Percentiles rank a stretch among this genome's conserved stretches.
phyloP scores from a whole-genome alignment of 176 grass and related monocot genomes.

The Zoysia japonica region DNA sequence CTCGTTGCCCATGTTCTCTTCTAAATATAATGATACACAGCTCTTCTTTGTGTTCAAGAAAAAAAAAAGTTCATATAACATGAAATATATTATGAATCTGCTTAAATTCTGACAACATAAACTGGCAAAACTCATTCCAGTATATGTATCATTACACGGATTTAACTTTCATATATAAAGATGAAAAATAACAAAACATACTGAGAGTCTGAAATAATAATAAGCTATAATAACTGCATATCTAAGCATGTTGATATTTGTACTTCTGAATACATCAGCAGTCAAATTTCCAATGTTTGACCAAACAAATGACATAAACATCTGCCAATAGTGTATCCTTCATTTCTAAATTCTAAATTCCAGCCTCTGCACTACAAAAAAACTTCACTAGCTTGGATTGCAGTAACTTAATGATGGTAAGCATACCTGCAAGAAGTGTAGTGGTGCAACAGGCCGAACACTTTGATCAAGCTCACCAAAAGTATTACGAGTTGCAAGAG shows the following conservation, averaged over 20 bases:
- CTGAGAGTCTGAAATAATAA: background rate
- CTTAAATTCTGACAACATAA: slow-evolving; percentile 9
- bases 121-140: background rate
- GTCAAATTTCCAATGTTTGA: background rate
- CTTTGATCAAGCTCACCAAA: slow-evolving; percentile 93
- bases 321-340: background rate
- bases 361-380: background rate
- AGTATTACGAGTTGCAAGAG: slow-evolving; percentile 88
- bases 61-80: background rate
- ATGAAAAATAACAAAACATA: background rate
- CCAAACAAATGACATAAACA: background rate
- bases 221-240: background rate
- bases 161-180: slow-evolving; percentile 25
- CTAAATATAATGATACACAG: background rate
- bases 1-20: background rate
- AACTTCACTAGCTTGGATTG: slow-evolving; percentile 25
- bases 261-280: background rate
- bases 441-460: slow-evolving; percentile 77
- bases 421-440: slow-evolving; percentile 88
- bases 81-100: background rate
- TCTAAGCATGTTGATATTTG: background rate
- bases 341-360: background rate
- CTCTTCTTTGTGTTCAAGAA: background rate
- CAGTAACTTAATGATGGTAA: slow-evolving; percentile 11
- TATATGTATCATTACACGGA: background rate